phyloP scores from a whole-genome alignment of 1,139 yeast species.

The Starmera stellimalicola region DNA sequence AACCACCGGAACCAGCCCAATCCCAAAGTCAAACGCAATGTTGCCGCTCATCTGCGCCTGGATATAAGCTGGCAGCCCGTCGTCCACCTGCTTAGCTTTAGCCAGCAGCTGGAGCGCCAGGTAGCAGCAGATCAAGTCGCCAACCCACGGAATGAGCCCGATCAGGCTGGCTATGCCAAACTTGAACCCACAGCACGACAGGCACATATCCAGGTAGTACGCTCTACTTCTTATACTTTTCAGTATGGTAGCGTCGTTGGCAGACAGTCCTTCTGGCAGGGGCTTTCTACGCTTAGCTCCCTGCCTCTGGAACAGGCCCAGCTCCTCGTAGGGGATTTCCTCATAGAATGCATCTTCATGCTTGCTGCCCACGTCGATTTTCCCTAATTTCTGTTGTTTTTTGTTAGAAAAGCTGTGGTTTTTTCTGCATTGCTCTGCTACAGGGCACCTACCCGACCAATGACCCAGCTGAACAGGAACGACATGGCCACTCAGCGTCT shows the following conservation, averaged over 20 bases:
- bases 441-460: no score
- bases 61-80: constrained; percentile 48
- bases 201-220: constrained; percentile 52
- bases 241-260: constrained; percentile 44
- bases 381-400: constrained; percentile 15
- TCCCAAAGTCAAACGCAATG: constrained; percentile 52
- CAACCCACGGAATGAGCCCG: constrained; percentile 62
- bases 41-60: constrained; percentile 54
- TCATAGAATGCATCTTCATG: constrained; percentile 17
- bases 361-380: constrained; percentile 14
- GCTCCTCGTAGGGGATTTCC: constrained; percentile 16
- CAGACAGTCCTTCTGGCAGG: constrained; percentile 48
- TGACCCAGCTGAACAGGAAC: no score
- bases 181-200: constrained; percentile 54
- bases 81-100: constrained; percentile 47
- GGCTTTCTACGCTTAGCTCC: constrained; percentile 22
- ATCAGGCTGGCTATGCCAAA: constrained; percentile 69
- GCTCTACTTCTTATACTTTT: constrained; percentile 49
- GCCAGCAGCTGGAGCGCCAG: constrained; percentile 40
- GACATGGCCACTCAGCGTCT: no score
- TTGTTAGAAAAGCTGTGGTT: no score
- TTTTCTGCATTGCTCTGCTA: no score
- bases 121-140: constrained; percentile 42
- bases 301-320: constrained; percentile 16
- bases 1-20: constrained; percentile 65